Evolutionary conservation across 495 filamentous ascomycete genomes (phyloP), one percentile per base, ranked within the genome.

Genomic region (Xylaria scruposa): DNA sequence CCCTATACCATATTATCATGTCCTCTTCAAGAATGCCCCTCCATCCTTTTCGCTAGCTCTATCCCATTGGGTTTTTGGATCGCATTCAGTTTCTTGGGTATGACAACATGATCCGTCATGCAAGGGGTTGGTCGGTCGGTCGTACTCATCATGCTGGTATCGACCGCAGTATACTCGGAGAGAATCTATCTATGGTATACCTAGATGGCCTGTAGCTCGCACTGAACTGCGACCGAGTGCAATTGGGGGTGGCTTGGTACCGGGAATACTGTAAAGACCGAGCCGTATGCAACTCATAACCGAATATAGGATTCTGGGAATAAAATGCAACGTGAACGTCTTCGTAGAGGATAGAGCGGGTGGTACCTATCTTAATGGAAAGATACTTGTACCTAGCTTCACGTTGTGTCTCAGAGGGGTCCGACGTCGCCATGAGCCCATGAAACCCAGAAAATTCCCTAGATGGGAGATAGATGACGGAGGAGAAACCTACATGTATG

Each of bases 111-210:
- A 12, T 26, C 44, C 64, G 19, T 71, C 73, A 77, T 79, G 77
- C 76, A 79, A 79, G 77, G 77, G 77, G 74, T 74, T 74, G 70
- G 53, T 51, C 24, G 77, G 74, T 74, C 73, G 70, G 53, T 51
- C 24, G 33, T 44, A 13, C 17, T 40, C 61, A 67, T 44, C 51
- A 42, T 71, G 61, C n/a, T 71, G 47, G 69, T 54, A 40, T 65
- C 61, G 19, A n/a, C 24, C 21, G 61, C 40, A 65, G 68, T 46
- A 58, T 59, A 38, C 36, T 8, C 8, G 36, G 6, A 38, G 36
- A 60, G 51, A 49, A 49, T 49, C 33, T 67, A 66, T 65, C 61
- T 53, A 54, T 64, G 60, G 44, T 62, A 49, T 38, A 38, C 36
- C 36, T 42, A 40, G 19, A 62, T 51, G 62, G 70, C 60, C 36